These are phyloP conservation scores for Colletotrichum sublineola DNA, from an alignment of 2,329 filamentous ascomycete species.

Conservation along the genomic window DNA sequence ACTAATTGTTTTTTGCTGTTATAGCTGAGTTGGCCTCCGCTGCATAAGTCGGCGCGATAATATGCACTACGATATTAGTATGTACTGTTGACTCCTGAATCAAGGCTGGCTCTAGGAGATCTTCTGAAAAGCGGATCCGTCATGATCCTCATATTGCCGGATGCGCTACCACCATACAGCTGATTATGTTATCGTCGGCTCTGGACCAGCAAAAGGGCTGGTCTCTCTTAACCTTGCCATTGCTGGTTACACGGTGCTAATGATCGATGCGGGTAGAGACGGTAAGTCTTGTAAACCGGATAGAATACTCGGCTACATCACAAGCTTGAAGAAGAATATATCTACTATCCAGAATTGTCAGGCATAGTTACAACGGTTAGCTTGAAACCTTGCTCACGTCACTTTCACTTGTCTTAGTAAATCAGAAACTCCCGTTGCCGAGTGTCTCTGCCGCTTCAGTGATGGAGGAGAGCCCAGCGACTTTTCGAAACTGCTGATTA, in stretches of 20 bases:
- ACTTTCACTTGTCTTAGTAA: conserved; percentile 30
- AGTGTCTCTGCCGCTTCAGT: conserved; percentile 47
- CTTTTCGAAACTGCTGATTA: conserved; percentile 39
- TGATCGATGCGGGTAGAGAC: conserved; percentile 71
- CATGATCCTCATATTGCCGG: conserved; percentile 16
- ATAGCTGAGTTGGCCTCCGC: conserved; percentile 21
- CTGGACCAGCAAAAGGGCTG: conserved; percentile 67
- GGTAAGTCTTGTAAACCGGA: conserved; percentile 63
- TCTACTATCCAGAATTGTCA: conserved; percentile 52
- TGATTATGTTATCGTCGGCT: conserved; percentile 71
- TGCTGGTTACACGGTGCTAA: conserved; percentile 66
- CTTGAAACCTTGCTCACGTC: conserved; percentile 47
- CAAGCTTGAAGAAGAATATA: conserved; percentile 70
- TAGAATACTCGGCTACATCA: conserved; percentile 70
- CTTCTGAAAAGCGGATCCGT: not conserved
- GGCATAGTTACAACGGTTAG: conserved; percentile 69
- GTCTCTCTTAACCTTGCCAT: conserved; percentile 67
- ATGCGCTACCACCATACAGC: not conserved
- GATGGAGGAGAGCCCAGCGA: conserved; percentile 44
- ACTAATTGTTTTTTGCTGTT: conserved; percentile 6
- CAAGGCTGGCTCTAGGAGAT: conserved; percentile 14
- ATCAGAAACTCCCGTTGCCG: conserved; percentile 42
- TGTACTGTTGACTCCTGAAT: not conserved
- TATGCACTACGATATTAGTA: too few relatives aligned
- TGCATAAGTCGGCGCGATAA: not conserved